Percentiles rank a stretch among this genome's conserved stretches.
These are phyloP conservation scores for Euphorbia tirucalli DNA, from an alignment of 345 rosid genomes.

Conservation along the genomic window DNA sequence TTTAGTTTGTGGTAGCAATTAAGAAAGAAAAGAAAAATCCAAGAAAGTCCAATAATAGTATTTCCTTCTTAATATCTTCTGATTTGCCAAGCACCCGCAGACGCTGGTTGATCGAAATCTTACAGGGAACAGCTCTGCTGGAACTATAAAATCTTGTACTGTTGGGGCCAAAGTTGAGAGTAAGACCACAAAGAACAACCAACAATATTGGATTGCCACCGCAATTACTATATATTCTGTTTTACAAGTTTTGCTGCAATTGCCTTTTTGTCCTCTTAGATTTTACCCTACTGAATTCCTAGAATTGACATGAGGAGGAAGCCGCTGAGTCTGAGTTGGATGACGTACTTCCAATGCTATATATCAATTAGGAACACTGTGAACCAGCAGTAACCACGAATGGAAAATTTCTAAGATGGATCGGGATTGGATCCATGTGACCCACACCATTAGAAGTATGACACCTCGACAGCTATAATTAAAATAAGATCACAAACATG, in stretches of 20 bases:
- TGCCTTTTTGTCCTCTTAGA: conserved; percentile 28
- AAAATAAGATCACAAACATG: too few species aligned
- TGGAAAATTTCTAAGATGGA: too few species aligned
- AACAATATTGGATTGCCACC: conserved; percentile 32
- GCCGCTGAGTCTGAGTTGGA: conserved; percentile 62
- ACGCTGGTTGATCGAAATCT: conserved; percentile 20
- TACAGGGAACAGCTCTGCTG: conserved; percentile 24
- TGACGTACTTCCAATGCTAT: conserved; percentile 60
- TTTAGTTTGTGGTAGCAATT: conserved; percentile 70
- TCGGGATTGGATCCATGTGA: too few species aligned
- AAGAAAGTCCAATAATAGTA: conserved; percentile 43
- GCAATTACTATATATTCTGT: conserved; percentile 38
- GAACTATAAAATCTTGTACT: conserved; percentile 21
- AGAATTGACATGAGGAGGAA: conserved; percentile 60
- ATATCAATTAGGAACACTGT: conserved; percentile 60
- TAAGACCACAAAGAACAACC: conserved; percentile 43
- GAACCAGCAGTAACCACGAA: conserved; percentile 80
- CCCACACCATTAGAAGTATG: too few species aligned
- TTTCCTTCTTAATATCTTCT: conserved; percentile 33
- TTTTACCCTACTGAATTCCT: conserved; percentile 29
- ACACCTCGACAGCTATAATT: too few species aligned
- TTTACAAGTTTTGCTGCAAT: conserved; percentile 6
- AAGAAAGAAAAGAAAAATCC: conserved; percentile 59
- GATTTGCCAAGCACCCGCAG: conserved; percentile 20
- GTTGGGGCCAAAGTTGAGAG: conserved; percentile 31